These are phyloP conservation scores for Oryza australiensis DNA, from an alignment of 176 grass and related monocot species.

Conservation along the genomic window DNA sequence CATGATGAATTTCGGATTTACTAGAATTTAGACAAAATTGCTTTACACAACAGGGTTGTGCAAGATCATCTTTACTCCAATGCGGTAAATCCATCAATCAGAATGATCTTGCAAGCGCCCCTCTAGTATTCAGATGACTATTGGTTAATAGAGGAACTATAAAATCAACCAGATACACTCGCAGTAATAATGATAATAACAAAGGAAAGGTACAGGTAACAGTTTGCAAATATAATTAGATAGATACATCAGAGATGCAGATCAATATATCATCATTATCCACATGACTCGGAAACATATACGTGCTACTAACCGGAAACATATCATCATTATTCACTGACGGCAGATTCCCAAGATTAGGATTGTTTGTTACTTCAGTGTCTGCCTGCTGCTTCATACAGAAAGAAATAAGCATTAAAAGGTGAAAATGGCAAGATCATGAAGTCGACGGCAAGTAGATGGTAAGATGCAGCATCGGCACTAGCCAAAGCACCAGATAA, in stretches of 20 bases:
- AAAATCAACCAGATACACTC: background rate
- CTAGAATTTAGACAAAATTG: too few relatives aligned
- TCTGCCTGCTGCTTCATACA: constrained; percentile 19
- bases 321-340: too few relatives aligned
- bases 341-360: background rate
- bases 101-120: too few relatives aligned
- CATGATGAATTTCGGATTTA: too few relatives aligned
- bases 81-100: too few relatives aligned
- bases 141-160: background rate
- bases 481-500: constrained; percentile 19
- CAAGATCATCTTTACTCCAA: too few relatives aligned
- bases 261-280: background rate
- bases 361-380: constrained; percentile 13
- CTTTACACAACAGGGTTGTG: too few relatives aligned
- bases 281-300: background rate
- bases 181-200: background rate
- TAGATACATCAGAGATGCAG: background rate
- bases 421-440: constrained; percentile 7
- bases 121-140: too few relatives aligned
- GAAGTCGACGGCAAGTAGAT: constrained; percentile 9
- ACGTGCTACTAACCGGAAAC: background rate
- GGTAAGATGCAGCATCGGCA: constrained; percentile 9
- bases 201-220: background rate
- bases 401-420: background rate
- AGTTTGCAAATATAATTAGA: constrained; percentile 25